Evolutionary conservation across 805 yeast genomes (phyloP), one percentile per base, ranked within the genome.

Genomic region (Pichia gijzeniarum): DNA sequence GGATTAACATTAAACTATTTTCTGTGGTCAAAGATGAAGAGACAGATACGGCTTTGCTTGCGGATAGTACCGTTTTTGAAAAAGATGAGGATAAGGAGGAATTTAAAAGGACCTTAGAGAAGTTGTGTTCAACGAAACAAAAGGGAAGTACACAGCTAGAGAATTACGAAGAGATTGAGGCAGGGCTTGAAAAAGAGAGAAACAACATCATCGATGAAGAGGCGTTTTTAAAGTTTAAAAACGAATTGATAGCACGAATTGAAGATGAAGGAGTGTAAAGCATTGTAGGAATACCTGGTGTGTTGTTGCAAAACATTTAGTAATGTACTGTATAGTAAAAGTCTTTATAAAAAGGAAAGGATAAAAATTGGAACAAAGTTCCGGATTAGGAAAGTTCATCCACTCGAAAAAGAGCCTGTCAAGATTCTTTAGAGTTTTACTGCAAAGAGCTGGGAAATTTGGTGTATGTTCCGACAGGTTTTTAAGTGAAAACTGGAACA

Each of bases 1-100:
- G 67, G 2, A 48, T 61, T 22, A 55, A 55, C 22, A 55, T 62
- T 47, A 58, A 60, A 36, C 44, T 62, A 31, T 51, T 62, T 9
- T 50, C 50, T n/a, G 55, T 55, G 8, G 44, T 50, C 17, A 47
- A 38, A 18, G 45, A 47, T 33, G 47, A 43, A 33, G 35, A 42
- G 32, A 27, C 19, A 36, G 22, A n/a, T 8, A 30, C 14, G 33
- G 33, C 8, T 30, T 6, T 25, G 28, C 28, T 25, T 7, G 6
- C 10, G 28, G 28, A 25, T 10, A 25, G 10, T 25, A 25, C 28
- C 6, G 34, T 38, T 25, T 44, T 46, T 12, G 39, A 38, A n/a
- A 42, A n/a, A 1, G 13, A 13, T 22, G 25, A 13, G n/a, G 20
- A 41, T 17, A 18, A 22, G 19, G 3, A 20, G 5, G 47, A 47